Conservation (phyloP, 495 filamentous ascomycete genomes). For the Penicillium parvum region DNA sequence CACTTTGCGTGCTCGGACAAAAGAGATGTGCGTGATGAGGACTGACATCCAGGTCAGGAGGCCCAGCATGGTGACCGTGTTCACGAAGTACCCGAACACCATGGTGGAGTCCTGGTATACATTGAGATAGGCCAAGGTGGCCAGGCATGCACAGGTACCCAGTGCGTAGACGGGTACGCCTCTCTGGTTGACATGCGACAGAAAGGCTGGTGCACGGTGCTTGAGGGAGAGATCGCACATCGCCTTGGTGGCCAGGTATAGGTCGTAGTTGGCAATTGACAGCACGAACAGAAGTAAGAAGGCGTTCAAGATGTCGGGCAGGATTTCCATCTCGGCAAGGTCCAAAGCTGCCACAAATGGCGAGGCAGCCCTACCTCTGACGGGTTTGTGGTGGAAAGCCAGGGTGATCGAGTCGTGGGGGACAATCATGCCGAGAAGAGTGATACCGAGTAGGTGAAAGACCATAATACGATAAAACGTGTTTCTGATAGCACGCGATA, state of each 20-base stretch:
- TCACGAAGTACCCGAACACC: constrained; percentile 76
- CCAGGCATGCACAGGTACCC: constrained; percentile 50
- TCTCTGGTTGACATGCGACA: constrained; percentile 59
- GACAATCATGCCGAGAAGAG: constrained; percentile 50
- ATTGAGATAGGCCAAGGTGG: constrained; percentile 70
- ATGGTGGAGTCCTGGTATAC: constrained; percentile 54
- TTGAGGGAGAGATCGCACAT: constrained; percentile 70
- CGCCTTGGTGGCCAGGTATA: constrained; percentile 65
- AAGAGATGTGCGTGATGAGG: constrained; percentile 72
- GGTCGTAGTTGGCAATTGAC: constrained; percentile 62
- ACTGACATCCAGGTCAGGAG: constrained; percentile 68
- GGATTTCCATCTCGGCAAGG: constrained; percentile 42
- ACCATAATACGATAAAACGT: constrained; percentile 78
- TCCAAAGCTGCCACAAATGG: constrained; percentile 59
- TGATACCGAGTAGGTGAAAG: constrained; percentile 61
- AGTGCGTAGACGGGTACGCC: constrained; percentile 74
- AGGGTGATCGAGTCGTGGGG: constrained; percentile 48
- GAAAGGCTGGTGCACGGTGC: constrained; percentile 63
- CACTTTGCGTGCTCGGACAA: constrained; percentile 63
- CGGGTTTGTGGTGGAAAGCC: constrained; percentile 20
- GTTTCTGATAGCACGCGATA: constrained; percentile 67
- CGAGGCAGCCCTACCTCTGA: constrained; percentile 41
- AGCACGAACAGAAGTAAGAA: constrained; percentile 72
- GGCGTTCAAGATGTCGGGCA: constrained; percentile 56
- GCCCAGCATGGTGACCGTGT: constrained; percentile 72